Evolutionary conservation across 495 filamentous ascomycete species (phyloP).

Genomic region (Hyaloscypha finlandica): DNA sequence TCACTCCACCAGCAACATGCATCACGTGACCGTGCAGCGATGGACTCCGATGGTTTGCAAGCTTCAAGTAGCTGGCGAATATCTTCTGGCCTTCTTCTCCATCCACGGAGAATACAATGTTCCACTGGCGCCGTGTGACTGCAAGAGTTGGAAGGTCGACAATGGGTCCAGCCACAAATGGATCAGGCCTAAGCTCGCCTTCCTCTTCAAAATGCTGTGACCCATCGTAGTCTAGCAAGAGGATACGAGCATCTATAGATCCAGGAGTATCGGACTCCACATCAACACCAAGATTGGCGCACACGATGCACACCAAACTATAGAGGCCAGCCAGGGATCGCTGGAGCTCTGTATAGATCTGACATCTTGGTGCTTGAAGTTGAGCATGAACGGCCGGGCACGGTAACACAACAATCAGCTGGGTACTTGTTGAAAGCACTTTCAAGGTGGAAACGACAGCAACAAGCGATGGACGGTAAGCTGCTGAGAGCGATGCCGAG

Average conservation of each 20-base stretch:
- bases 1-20: conserved; percentile 50
- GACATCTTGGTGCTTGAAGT: conserved; percentile 47
- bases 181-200: conserved; percentile 22
- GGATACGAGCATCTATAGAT: conserved; percentile 75
- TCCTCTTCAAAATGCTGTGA: conserved; percentile 25
- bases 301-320: conserved; percentile 69
- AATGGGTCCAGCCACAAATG: conserved; percentile 52
- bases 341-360: conserved; percentile 64
- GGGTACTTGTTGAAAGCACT: conserved; percentile 36
- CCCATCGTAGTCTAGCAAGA: conserved; percentile 56
- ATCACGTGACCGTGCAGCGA: conserved; percentile 45
- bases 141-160: conserved; percentile 68
- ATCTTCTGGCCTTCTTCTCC: conserved; percentile 37
- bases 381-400: conserved; percentile 51
- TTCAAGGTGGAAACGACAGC: conserved; percentile 48
- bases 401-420: conserved; percentile 57
- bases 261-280: conserved; percentile 66
- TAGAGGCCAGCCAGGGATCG: conserved; percentile 75
- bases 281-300: conserved; percentile 53
- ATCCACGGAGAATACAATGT: conserved; percentile 63
- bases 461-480: conserved; percentile 56
- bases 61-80: conserved; percentile 42
- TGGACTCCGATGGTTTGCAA: conserved; percentile 47
- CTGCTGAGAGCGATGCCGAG: conserved; percentile 49
- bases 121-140: conserved; percentile 65